A percentile compares a stretch with the other conserved stretches of the same genome.
phyloP scores from a whole-genome alignment of 176 grass and related monocot species.

The Avena atlantica region DNA sequence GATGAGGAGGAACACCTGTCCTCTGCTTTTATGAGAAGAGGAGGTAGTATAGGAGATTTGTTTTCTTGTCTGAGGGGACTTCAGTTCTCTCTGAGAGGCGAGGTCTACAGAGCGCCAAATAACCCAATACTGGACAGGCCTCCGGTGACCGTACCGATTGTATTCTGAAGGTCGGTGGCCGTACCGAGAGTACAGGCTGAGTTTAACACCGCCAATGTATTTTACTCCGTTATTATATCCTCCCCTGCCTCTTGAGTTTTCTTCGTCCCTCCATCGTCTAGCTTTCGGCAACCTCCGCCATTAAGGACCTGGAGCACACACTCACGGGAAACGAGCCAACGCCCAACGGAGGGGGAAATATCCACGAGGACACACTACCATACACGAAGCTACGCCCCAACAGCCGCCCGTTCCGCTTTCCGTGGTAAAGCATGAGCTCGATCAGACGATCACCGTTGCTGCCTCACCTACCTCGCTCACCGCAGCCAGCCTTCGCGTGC shows the following conservation, averaged over 20 bases:
- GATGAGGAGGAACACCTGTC: too few relatives aligned
- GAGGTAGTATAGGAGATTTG: too few relatives aligned
- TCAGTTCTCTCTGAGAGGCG: too few relatives aligned
- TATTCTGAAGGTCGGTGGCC: too few relatives aligned
- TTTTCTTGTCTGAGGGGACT: too few relatives aligned
- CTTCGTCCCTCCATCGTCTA: neutral
- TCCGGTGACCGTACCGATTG: too few relatives aligned
- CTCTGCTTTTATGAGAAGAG: too few relatives aligned
- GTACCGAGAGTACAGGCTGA: too few relatives aligned
- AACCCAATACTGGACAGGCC: too few relatives aligned
- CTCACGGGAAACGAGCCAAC: conserved; percentile 53
- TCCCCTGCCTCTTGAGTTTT: neutral
- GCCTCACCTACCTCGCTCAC: conserved; percentile 34
- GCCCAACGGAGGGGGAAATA: neutral
- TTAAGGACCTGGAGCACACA: conserved; percentile 50
- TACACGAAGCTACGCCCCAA: conserved; percentile 51
- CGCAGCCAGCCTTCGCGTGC: conserved; percentile 34
- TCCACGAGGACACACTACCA: conserved; percentile 38
- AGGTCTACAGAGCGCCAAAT: too few relatives aligned
- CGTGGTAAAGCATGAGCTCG: conserved; percentile 28
- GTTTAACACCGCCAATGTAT: too few relatives aligned
- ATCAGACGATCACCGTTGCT: neutral
- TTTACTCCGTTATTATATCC: neutral
- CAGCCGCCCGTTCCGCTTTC: conserved; percentile 38
- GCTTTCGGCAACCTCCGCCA: conserved; percentile 58